A percentile compares a stretch with the other conserved stretches of the same genome.
Evolutionary conservation across 1,284 basidiomycete species (phyloP).

Genomic region (Anthracocystis walkeri): DNA sequence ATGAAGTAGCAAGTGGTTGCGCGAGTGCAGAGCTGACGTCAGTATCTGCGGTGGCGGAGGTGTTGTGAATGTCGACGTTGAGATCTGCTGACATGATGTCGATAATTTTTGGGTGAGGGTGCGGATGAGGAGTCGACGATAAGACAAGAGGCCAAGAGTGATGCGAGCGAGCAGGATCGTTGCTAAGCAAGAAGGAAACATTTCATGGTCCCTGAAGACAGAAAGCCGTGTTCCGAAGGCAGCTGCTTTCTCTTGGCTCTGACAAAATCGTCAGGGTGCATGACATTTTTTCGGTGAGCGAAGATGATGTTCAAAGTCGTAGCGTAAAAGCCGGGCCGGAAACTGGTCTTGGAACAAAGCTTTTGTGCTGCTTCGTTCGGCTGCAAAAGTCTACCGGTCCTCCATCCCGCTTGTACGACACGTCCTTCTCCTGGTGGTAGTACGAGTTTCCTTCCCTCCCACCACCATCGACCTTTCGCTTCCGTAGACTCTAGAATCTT

Average conservation of each 20-base stretch:
- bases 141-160: not conserved
- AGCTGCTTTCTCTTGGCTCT: no score
- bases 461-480: not conserved
- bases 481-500: not conserved
- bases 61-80: conserved; percentile 43
- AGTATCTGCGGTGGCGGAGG: conserved; percentile 6
- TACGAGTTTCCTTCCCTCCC: not conserved
- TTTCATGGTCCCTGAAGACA: conserved; percentile 25
- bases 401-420: not conserved
- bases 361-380: not conserved
- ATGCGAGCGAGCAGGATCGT: conserved; percentile 4
- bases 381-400: conserved; percentile 3
- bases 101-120: not conserved
- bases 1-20: conserved; percentile 23
- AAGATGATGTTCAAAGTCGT: not conserved
- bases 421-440: not conserved
- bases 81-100: conserved; percentile 37
- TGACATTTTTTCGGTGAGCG: conserved; percentile 12
- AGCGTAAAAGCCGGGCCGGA: conserved; percentile 1
- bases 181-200: conserved; percentile 5
- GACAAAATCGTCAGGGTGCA: conserved; percentile 15
- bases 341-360: not conserved
- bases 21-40: conserved; percentile 34
- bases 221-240: not conserved
- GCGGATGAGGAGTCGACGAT: not conserved